Evolutionary conservation across 2,329 filamentous ascomycete genomes (phyloP).

Genomic region (Apiospora hydei): DNA sequence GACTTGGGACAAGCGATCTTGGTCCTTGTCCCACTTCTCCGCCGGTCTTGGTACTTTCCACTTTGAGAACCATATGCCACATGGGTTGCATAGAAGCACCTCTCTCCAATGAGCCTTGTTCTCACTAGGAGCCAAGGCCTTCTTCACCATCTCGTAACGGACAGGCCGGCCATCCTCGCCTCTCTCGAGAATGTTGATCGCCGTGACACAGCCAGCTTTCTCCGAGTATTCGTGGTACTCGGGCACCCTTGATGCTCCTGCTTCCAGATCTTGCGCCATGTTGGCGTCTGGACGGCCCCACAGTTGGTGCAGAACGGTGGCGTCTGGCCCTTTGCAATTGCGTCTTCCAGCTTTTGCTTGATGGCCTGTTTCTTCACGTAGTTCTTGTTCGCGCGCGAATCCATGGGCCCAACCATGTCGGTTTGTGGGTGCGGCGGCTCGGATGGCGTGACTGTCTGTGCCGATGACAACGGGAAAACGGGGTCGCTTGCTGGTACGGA

Average conservation of each 20-base stretch:
- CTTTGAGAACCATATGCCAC: slow-evolving; percentile 93
- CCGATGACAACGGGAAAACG: slow-evolving; percentile 35
- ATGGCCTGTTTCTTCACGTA: slow-evolving; percentile 68
- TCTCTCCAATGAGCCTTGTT: slow-evolving; percentile 74
- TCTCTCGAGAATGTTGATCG: slow-evolving; percentile 71
- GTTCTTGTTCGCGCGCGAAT: slow-evolving; percentile 65
- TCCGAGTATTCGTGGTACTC: slow-evolving; percentile 75
- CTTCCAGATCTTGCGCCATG: slow-evolving; percentile 93
- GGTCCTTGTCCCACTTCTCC: slow-evolving; percentile 79
- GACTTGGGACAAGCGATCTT: slow-evolving; percentile 58
- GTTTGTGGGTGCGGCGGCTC: slow-evolving; percentile 52
- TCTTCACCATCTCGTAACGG: slow-evolving; percentile 80
- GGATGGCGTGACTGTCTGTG: slow-evolving; percentile 43
- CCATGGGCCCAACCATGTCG: slow-evolving; percentile 46
- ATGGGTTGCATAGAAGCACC: slow-evolving; percentile 89
- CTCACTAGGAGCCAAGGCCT: slow-evolving; percentile 67
- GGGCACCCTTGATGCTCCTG: slow-evolving; percentile 74
- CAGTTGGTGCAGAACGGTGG: slow-evolving; percentile 93
- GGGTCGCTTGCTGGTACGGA: slow-evolving; percentile 57
- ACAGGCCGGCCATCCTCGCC: slow-evolving; percentile 69
- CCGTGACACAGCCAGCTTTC: slow-evolving; percentile 76
- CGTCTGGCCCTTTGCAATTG: slow-evolving; percentile 80
- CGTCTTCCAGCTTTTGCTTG: slow-evolving; percentile 64
- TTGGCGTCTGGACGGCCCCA: slow-evolving; percentile 93
- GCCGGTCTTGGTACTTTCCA: slow-evolving; percentile 83